phyloP scores from a whole-genome alignment of 2,329 filamentous ascomycete genomes.

The Boeremia lycopersici region DNA sequence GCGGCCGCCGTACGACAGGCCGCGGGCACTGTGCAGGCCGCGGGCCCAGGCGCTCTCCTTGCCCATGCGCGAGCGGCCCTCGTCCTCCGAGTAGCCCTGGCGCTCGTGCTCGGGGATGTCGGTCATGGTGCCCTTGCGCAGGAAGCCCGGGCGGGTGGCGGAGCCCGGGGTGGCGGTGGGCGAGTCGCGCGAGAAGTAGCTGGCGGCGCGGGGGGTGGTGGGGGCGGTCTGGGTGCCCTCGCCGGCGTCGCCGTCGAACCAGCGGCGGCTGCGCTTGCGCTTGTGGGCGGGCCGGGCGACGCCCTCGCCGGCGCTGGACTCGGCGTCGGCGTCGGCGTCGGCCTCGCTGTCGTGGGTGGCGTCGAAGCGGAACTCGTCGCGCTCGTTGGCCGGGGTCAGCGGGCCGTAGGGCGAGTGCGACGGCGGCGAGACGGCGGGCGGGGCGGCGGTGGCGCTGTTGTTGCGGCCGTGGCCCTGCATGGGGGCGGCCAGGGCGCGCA shows the following conservation, averaged over 20 bases:
- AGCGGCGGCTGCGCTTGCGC: slow-evolving; percentile 68
- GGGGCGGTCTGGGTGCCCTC: slow-evolving; percentile 67
- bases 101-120: slow-evolving; percentile 55
- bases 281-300: slow-evolving; percentile 52
- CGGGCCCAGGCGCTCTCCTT: slow-evolving; percentile 54
- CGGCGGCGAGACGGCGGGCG: slow-evolving; percentile 41
- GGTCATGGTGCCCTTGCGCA: slow-evolving; percentile 56
- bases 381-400: slow-evolving; percentile 56
- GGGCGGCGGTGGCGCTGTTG: slow-evolving; percentile 52
- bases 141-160: slow-evolving; percentile 56
- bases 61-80: slow-evolving; percentile 54
- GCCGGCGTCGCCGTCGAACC: slow-evolving; percentile 49
- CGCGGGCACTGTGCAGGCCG: slow-evolving; percentile 54
- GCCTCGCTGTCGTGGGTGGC: slow-evolving; percentile 70
- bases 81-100: slow-evolving; percentile 58
- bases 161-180: slow-evolving; percentile 41
- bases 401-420: slow-evolving; percentile 49
- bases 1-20: slow-evolving; percentile 53
- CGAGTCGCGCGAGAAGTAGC: slow-evolving; percentile 56
- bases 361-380: slow-evolving; percentile 56
- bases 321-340: slow-evolving; percentile 80
- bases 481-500: slow-evolving; percentile 73
- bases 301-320: slow-evolving; percentile 81
- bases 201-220: slow-evolving; percentile 65
- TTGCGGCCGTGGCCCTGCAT: slow-evolving; percentile 58